Percentiles rank a stretch among this genome's conserved stretches.
Evolutionary conservation across 352 stramenopile genomes (phyloP).

Genomic region (Aphanomyces cochlioides): DNA sequence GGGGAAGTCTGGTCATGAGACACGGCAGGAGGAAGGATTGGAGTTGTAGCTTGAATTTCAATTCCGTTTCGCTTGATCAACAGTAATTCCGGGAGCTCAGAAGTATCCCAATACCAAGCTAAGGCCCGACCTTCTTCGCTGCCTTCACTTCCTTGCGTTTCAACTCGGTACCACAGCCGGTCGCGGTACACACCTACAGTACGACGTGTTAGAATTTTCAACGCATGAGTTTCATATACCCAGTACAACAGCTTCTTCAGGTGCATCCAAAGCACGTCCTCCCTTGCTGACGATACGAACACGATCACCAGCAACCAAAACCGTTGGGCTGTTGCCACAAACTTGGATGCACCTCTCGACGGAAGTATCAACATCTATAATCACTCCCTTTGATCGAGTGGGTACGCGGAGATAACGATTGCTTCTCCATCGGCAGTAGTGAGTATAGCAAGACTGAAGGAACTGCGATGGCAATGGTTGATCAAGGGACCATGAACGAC

Average conservation of each 20-base stretch:
- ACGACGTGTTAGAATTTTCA: neutral
- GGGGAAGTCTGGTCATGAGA: constrained; percentile 32
- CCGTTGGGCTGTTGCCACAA: constrained; percentile 76
- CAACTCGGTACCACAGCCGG: constrained; percentile 93
- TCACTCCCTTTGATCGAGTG: constrained; percentile 80
- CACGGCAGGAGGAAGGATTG: constrained; percentile 2
- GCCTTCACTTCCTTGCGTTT: constrained; percentile 95
- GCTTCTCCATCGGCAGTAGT: constrained; percentile 83
- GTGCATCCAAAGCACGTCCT: constrained; percentile 92
- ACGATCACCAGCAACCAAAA: constrained; percentile 91
- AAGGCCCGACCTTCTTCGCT: constrained; percentile 88
- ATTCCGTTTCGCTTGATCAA: constrained; percentile 76
- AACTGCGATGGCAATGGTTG: constrained; percentile 54
- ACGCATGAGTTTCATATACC: constrained; percentile 34
- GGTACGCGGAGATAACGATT: constrained; percentile 79
- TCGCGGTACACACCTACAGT: constrained; percentile 72
- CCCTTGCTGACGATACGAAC: constrained; percentile 92
- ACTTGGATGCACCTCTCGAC: constrained; percentile 83
- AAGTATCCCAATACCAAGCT: constrained; percentile 95
- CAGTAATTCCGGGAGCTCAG: constrained; percentile 83
- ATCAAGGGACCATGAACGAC: constrained; percentile 72
- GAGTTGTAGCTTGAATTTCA: constrained; percentile 46
- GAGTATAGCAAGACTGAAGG: constrained; percentile 65
- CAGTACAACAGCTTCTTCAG: constrained; percentile 95
- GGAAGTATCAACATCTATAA: constrained; percentile 93